A percentile compares a stretch with the other conserved stretches of the same genome.
These are phyloP conservation scores for Amniculicola lignicola DNA, from an alignment of 495 filamentous ascomycete genomes.

Conservation along the genomic window DNA sequence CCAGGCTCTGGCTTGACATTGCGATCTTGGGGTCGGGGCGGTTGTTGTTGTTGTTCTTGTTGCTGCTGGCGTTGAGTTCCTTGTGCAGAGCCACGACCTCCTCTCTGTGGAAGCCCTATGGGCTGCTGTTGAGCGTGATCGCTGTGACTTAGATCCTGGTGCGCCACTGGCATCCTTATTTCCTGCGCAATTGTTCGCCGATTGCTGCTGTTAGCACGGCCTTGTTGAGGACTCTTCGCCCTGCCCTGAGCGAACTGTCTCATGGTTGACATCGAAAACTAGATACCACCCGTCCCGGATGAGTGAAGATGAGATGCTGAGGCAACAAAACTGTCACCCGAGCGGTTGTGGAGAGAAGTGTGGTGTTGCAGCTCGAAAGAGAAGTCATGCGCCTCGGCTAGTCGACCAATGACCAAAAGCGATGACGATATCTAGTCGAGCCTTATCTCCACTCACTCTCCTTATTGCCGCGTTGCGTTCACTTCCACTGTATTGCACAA, in stretches of 20 bases:
- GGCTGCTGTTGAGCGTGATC: background rate
- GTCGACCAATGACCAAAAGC: background rate
- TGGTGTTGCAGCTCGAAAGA: constrained; percentile 5
- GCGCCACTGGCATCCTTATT: constrained; percentile 1
- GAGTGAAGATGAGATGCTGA: too few relatives aligned
- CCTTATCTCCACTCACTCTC: background rate
- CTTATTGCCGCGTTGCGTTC: background rate
- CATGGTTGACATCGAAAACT: too few relatives aligned
- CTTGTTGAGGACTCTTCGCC: background rate
- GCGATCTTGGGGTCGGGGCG: background rate
- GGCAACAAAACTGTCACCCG: background rate
- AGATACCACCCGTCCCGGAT: too few relatives aligned
- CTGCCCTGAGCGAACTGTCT: background rate
- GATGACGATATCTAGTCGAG: constrained; percentile 24
- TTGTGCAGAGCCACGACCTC: background rate
- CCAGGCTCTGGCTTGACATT: too few relatives aligned
- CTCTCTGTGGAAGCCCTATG: background rate
- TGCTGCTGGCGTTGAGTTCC: background rate
- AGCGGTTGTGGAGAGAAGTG: background rate
- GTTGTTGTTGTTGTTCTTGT: background rate
- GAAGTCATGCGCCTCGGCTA: background rate
- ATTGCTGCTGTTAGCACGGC: background rate
- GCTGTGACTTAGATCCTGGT: background rate
- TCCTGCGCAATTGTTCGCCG: constrained; percentile 9
- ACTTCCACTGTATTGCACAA: background rate